phyloP scores from a whole-genome alignment of 768 basidiomycete species.

The Lentinula lateritia region DNA sequence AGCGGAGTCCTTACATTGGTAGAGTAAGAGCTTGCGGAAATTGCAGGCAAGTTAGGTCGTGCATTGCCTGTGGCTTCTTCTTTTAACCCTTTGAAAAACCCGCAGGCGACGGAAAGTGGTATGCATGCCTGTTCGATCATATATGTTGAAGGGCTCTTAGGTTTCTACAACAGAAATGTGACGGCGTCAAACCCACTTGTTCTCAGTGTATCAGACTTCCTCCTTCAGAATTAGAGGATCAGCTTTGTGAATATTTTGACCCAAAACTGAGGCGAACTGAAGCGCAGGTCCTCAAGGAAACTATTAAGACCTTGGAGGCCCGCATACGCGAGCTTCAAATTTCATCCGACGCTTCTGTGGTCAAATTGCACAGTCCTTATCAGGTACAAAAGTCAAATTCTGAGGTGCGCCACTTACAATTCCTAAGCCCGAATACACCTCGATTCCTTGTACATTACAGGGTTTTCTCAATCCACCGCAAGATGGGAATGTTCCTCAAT shows the following conservation, averaged over 20 bases:
- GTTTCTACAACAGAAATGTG: slow-evolving; percentile 28
- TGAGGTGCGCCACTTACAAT: neutral
- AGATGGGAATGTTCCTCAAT: neutral
- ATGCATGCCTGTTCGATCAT: neutral
- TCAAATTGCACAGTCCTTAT: slow-evolving; percentile 14
- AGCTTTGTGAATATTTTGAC: slow-evolving; percentile 36
- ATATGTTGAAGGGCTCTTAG: neutral
- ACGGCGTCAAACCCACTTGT: slow-evolving; percentile 33
- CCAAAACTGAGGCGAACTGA: slow-evolving; percentile 22
- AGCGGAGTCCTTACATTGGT: neutral
- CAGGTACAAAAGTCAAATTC: neutral
- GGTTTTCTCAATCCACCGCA: neutral
- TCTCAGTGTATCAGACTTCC: slow-evolving; percentile 30
- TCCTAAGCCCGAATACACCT: neutral
- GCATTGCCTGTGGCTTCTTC: neutral
- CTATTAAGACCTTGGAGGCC: slow-evolving; percentile 29
- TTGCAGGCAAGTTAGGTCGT: neutral
- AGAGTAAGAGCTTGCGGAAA: neutral
- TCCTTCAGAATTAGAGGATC: slow-evolving; percentile 19
- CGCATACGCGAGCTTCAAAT: slow-evolving; percentile 31
- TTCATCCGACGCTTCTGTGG: slow-evolving; percentile 14
- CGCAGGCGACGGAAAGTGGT: neutral
- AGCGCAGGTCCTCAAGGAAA: slow-evolving; percentile 34
- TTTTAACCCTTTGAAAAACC: neutral
- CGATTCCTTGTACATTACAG: neutral